These are phyloP conservation scores for Davidsoniella eucalypti DNA, from an alignment of 2,329 filamentous ascomycete species.

Conservation along the genomic window DNA sequence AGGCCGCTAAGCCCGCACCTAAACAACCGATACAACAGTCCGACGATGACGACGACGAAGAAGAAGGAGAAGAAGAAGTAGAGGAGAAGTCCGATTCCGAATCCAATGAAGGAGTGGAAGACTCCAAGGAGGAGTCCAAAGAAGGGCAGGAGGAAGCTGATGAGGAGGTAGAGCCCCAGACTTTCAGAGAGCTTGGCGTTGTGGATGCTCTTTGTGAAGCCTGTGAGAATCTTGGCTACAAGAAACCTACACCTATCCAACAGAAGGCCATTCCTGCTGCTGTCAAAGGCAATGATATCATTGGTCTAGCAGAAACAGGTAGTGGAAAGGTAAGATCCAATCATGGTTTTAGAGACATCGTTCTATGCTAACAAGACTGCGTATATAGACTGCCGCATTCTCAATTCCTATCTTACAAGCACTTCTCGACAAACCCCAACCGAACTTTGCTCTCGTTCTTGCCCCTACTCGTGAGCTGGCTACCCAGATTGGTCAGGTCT, in stretches of 20 bases:
- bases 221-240: slow-evolving; percentile 69
- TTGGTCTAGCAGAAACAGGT: slow-evolving; percentile 88
- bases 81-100: slow-evolving; percentile 1
- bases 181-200: slow-evolving; percentile 56
- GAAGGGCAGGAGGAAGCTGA: slow-evolving; percentile 12
- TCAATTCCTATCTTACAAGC: slow-evolving; percentile 83
- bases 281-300: slow-evolving; percentile 67
- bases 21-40: slow-evolving; percentile 1
- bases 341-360: neutral
- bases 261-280: slow-evolving; percentile 67
- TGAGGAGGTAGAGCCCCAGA: slow-evolving; percentile 30
- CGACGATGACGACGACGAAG: neutral
- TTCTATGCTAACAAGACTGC: neutral
- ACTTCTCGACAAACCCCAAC: slow-evolving; percentile 72
- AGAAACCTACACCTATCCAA: slow-evolving; percentile 76
- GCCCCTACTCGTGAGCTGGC: slow-evolving; percentile 89
- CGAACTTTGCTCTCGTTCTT: slow-evolving; percentile 75
- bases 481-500: slow-evolving; percentile 73
- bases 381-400: slow-evolving; percentile 60
- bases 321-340: slow-evolving; percentile 48
- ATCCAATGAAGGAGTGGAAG: neutral
- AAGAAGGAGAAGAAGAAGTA: slow-evolving; percentile 5
- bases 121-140: neutral
- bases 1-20: neutral
- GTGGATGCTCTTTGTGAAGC: slow-evolving; percentile 81